phyloP scores from a whole-genome alignment of 352 stramenopile species.

The Globisporangium irregulare region DNA sequence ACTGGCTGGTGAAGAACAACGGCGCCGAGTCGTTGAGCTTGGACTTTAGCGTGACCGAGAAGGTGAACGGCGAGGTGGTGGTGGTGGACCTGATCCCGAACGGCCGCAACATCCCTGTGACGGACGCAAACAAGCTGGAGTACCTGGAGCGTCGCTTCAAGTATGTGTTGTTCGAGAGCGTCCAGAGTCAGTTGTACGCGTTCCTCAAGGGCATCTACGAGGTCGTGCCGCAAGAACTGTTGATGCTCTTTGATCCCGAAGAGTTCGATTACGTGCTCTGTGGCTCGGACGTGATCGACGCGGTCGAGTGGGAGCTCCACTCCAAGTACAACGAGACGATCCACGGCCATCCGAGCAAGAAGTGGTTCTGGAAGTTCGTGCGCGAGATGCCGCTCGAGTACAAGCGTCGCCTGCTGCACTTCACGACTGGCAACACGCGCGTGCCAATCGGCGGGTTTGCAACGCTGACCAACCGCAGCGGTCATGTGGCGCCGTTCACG shows the following conservation, averaged over 20 bases:
- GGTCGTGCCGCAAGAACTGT: slow-evolving; percentile 83
- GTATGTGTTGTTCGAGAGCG: slow-evolving; percentile 88
- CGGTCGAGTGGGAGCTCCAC: slow-evolving; percentile 90
- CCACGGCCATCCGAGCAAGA: slow-evolving; percentile 72
- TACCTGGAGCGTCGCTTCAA: slow-evolving; percentile 87
- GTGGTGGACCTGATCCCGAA: slow-evolving; percentile 40
- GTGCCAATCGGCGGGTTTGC: slow-evolving; percentile 12
- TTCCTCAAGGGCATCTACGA: slow-evolving; percentile 93
- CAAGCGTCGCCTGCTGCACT: slow-evolving; percentile 25
- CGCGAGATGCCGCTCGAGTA: slow-evolving; percentile 96
- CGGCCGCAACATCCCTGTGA: slow-evolving; percentile 66
- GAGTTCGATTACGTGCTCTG: slow-evolving; percentile 95
- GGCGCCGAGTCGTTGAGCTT: slow-evolving; percentile 22
- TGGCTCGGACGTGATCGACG: slow-evolving; percentile 92
- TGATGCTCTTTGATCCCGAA: slow-evolving; percentile 94
- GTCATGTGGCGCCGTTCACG: slow-evolving; percentile 10
- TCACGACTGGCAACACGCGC: slow-evolving; percentile 13
- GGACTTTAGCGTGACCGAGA: slow-evolving; percentile 23
- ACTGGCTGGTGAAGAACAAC: slow-evolving; percentile 21
- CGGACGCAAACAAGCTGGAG: slow-evolving; percentile 88
- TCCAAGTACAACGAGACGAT: slow-evolving; percentile 34
- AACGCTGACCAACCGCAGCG: slow-evolving; percentile 9
- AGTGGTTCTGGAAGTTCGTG: slow-evolving; percentile 61
- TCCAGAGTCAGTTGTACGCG: slow-evolving; percentile 62
- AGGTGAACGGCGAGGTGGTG: background rate